Evolutionary conservation across 345 rosid genomes (phyloP), one percentile per base, ranked within the genome.

Genomic region (Abelmoschus esculentus): DNA sequence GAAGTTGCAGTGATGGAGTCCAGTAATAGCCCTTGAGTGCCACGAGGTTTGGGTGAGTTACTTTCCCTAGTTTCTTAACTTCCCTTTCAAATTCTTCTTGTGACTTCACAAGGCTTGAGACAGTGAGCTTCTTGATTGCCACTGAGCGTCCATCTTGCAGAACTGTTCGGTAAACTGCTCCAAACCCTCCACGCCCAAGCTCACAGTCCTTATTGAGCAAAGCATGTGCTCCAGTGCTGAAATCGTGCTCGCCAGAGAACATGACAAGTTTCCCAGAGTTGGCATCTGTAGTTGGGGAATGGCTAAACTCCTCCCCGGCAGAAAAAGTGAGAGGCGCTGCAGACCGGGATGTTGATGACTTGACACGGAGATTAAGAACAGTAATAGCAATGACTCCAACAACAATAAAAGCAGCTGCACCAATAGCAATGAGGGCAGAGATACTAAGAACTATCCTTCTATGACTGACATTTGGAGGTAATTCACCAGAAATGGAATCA

Each of bases 261-360:
- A 96, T 92, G 69, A 96, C 97, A 60, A 96, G 99, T 81, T 96
- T 96, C 74, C 99, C 99, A 22, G 96, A 96, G 82, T 89, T 90
- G 67, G 97, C 92, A 77, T 92, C 97, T 2, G 96, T 90, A 2
- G 90, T 85, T 15, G 93, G 85, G 28, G 98, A 92, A 38, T 67
- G 79, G 71, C 97, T 96, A 73, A 86, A 92, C 69, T 90, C 98
- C 64, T 89, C 96, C 7, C 87, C 96, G 0, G 85, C 96, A 0
- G 96, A 91, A 44, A 91, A 83, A 10, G 91, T 28, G n/a, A 86
- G 82, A 18, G 89, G 93, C 22, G 78, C 92, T 3, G 93, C 92
- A 60, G 97, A 83, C 63, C 81, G 83, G n/a, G 95, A 80, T 38
- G 80, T 74, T 42, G 96, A 69, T 6, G 97, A 86, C 0, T 87